Base-by-base conservation (phyloP, 768 basidiomycete species). In the Suillus ampliporus region DNA sequence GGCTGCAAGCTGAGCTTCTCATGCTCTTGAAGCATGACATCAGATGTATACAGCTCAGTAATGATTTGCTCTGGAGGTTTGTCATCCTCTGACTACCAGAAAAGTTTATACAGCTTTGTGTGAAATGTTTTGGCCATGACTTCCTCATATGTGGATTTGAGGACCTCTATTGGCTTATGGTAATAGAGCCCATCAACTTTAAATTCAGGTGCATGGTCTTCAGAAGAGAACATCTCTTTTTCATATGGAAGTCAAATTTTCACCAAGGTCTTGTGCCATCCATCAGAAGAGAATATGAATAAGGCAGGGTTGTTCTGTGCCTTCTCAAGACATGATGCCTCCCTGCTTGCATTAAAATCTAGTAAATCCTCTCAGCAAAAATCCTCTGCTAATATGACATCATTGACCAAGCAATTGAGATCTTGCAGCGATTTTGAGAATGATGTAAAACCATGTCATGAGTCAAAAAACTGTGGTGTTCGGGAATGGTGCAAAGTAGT, bases 311-410 rank as follows among this genome's bases (percentile, higher is more conserved):
- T 19, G 19, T 43, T 17, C 19, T 43, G 41, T 17, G 41, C 41
- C 41, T 57, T 8, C 11, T 19, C 28, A 7, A 43, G 26, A 34
- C 13, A 21, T 31, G 11, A 43, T n/a, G n/a, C 17, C 28, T 50
- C 56, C 38, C 26, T 58, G 3, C 38, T 2, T 9, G 52, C 46
- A 58, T 60, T 46, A 2, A 67, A 64, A 19, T 15, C 28, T 28
- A 31, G 1, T 5, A 68, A 51, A 15, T 68, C 61, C n/a, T 52
- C 34, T 1, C 43, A 6, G 4, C n/a, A 46, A 46, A 68, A 68
- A 40, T 64, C 56, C 19, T 26, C 17, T 1, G 41, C 58, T 10
- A 14, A 17, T 4, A 64, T 38, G 35, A 62, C 53, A 47, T 57
- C 46, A 15, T 26, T 31, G 31, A 60, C 62, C 9, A 64, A 38